phyloP scores from a whole-genome alignment of 352 stramenopile species.

The Aphanomyces stellatus region DNA sequence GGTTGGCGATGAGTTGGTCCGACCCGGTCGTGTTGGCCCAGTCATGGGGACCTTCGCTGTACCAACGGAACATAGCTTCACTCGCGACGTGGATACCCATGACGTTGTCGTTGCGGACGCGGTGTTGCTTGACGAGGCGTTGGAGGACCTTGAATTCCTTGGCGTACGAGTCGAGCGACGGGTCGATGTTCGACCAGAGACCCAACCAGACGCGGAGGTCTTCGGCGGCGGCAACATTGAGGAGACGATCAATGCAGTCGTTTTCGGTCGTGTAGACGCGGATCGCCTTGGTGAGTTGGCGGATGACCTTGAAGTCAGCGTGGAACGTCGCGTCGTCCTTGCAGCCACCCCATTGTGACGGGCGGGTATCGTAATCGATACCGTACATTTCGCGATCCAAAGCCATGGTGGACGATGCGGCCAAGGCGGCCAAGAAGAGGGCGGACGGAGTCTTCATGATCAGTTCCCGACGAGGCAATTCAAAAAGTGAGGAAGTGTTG shows the following conservation, averaged over 20 bases:
- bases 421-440: not conserved
- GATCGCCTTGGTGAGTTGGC: slow-evolving; percentile 36
- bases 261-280: slow-evolving; percentile 38
- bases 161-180: slow-evolving; percentile 14
- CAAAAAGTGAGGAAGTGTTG: not conserved
- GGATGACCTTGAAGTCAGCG: slow-evolving; percentile 22
- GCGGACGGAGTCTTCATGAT: not conserved
- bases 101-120: slow-evolving; percentile 44
- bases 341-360: not conserved
- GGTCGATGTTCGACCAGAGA: slow-evolving; percentile 36
- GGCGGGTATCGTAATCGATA: slow-evolving; percentile 4
- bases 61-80: slow-evolving; percentile 56
- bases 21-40: slow-evolving; percentile 11
- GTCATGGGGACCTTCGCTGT: slow-evolving; percentile 18
- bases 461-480: not conserved
- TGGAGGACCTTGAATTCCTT: slow-evolving; percentile 39
- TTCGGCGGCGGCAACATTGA: slow-evolving; percentile 37
- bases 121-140: slow-evolving; percentile 27
- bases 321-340: not conserved
- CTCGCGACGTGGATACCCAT: slow-evolving; percentile 47
- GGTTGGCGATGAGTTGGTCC: slow-evolving; percentile 27
- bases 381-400: not conserved
- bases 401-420: not conserved
- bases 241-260: slow-evolving; percentile 25
- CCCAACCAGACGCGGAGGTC: slow-evolving; percentile 53